These are phyloP conservation scores for Lupinus albus DNA, from an alignment of 306 rosid species.

Conservation along the genomic window DNA sequence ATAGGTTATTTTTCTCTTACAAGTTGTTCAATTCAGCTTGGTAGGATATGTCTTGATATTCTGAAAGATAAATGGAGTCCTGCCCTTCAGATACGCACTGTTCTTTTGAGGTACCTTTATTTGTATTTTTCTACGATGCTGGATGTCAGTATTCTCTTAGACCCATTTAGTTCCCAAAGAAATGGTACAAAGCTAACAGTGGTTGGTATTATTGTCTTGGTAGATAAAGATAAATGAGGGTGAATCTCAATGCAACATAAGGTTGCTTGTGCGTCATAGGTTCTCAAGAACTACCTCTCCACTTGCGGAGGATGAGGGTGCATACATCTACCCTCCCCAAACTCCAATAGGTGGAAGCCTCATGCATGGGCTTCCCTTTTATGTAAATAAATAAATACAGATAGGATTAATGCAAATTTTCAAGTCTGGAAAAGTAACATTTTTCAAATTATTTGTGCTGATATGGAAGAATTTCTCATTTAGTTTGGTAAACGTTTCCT, in stretches of 20 bases:
- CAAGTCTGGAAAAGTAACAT: not conserved
- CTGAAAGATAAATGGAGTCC: conserved; percentile 92
- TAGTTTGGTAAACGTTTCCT: not conserved
- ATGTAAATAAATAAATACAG: not conserved
- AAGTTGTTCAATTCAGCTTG: conserved; percentile 59
- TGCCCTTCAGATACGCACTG: conserved; percentile 90
- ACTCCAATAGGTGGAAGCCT: no score
- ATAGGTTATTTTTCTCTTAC: conserved; percentile 29
- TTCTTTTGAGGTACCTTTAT: conserved; percentile 70
- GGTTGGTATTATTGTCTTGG: not conserved
- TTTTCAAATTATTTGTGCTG: not conserved
- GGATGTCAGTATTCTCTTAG: not conserved
- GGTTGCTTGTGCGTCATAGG: no score
- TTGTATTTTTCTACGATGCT: not conserved
- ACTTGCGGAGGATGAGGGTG: no score
- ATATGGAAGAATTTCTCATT: conserved; percentile 1
- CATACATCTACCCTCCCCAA: no score
- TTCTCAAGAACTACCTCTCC: no score
- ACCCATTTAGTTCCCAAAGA: conserved; percentile 18
- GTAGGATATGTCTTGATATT: conserved; percentile 85
- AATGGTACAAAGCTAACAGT: conserved; percentile 3
- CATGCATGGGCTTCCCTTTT: no score
- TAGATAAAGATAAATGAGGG: no score
- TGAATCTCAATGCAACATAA: no score
- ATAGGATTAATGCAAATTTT: conserved; percentile 1